Conservation (phyloP, 306 rosid species). For the Quercus gilva region DNA sequence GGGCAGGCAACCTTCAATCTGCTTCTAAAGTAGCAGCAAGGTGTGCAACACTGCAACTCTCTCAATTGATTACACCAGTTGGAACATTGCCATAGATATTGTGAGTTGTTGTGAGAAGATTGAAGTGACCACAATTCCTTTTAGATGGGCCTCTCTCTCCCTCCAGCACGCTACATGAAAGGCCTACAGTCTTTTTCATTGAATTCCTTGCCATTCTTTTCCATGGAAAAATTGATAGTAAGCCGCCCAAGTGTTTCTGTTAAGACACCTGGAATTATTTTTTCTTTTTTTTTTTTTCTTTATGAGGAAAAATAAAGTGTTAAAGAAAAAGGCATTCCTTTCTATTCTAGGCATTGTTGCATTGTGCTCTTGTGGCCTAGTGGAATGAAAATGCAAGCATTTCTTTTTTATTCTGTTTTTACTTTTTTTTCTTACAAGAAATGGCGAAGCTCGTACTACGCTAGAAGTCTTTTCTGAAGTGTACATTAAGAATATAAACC, state of each 20-base stretch:
- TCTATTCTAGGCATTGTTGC: neutral
- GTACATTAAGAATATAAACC: neutral
- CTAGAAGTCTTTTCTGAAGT: neutral
- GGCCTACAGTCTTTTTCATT: neutral
- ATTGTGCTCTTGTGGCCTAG: neutral
- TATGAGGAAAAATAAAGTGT: neutral
- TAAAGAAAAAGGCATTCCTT: neutral
- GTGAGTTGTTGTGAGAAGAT: neutral
- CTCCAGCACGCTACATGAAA: neutral
- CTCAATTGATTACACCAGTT: neutral
- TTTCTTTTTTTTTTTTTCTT: too few species aligned
- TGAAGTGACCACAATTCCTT: neutral
- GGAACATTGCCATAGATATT: neutral
- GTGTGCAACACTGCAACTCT: neutral
- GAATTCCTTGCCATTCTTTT: neutral
- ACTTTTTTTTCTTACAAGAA: neutral
- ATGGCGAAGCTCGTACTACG: neutral
- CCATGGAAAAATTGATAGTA: neutral
- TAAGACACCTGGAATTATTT: neutral
- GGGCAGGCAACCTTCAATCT: neutral
- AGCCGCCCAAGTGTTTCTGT: conserved; percentile 17
- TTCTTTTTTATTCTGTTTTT: neutral
- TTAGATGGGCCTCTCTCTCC: neutral
- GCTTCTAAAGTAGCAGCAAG: neutral
- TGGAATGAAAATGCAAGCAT: neutral